phyloP scores from a whole-genome alignment of 2,329 filamentous ascomycete species.

The Sporothrix dimorphospora region DNA sequence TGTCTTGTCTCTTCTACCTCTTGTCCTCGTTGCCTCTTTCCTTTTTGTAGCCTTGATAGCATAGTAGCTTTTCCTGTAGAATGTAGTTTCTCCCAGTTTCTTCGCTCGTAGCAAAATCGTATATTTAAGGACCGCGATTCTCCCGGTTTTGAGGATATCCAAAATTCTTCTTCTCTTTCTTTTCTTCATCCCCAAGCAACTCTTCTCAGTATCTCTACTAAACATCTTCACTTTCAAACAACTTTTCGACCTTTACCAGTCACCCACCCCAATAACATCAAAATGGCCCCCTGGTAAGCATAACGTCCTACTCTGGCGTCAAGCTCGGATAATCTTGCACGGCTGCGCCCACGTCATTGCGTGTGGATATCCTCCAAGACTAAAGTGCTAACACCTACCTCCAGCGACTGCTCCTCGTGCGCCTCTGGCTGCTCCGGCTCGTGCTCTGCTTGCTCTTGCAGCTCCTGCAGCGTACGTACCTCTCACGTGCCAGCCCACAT shows the following conservation, averaged over 20 bases:
- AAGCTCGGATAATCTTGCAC: background rate
- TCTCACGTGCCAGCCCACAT: background rate
- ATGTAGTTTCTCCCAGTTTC: background rate
- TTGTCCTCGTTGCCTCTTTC: background rate
- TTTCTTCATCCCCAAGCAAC: conserved; percentile 17
- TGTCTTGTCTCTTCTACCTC: background rate
- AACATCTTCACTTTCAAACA: conserved; percentile 4
- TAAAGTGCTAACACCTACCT: background rate
- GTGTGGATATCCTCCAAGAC: background rate
- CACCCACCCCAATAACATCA: conserved; percentile 15
- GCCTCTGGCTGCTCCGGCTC: conserved; percentile 33
- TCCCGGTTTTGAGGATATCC: background rate
- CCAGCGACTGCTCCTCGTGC: conserved; percentile 34
- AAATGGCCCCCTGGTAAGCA: conserved; percentile 34
- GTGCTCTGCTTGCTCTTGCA: conserved; percentile 34
- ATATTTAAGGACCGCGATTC: conserved; percentile 15
- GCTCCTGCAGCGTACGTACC: conserved; percentile 32
- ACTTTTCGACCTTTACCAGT: background rate
- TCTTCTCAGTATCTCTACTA: conserved; percentile 6
- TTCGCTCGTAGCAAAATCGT: conserved; percentile 6
- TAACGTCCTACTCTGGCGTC: background rate
- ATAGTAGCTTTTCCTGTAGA: background rate
- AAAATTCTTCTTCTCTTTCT: background rate
- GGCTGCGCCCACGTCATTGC: background rate
- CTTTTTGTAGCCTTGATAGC: background rate